Evolutionary conservation across 148 eudicot genomes (phyloP), one percentile per base, ranked within the genome.

Genomic region (Vaccinium vitisidaea): DNA sequence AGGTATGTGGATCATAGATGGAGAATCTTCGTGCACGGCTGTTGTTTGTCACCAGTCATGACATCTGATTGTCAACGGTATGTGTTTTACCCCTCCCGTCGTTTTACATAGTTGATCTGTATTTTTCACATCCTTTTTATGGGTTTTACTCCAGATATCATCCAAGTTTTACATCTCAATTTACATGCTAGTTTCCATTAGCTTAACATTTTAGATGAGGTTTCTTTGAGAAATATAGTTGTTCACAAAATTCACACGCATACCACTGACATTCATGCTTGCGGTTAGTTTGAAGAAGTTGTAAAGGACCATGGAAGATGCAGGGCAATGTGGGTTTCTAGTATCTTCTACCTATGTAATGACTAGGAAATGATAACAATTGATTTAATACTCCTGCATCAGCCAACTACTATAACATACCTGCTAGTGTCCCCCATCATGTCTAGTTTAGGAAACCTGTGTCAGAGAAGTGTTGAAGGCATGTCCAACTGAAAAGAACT

Each of bases 1-100:
- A 18, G 92, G 93, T 61, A 11, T 93, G 88, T 97, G 99, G 99
- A 83, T 87, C 58, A 88, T 97, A 32, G 98, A 95, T 87, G 83
- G 85, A 30, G 96, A 95, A 13, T 84, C 84, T 63, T 92, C 98
- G 25, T 97, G 99, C 86, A 92, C 80, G 65, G 93, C 95, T 75
- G 98, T 97, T 69, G 74, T 93, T 80, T 97, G 99, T 88, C 93
- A 95, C 83, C 87, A 63, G 49, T 92, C 93, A 85, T 94, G 87
- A 75, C 79, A 59, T 78, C 83, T 67, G 36, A 32, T 11, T 54
- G 86, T 19, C 70, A 80, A 55, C 23, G 43, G 39, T 81, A 56
- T n/a, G 18, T 50, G 58, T 74, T 73, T 36, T 4, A 23, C 9
- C 52, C 18, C 4, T 48, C 6, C 13, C 6, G 14, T 63, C 14